These are phyloP conservation scores for Tolypocladium guangdongense DNA, from an alignment of 2,329 filamentous ascomycete genomes.

Conservation along the genomic window DNA sequence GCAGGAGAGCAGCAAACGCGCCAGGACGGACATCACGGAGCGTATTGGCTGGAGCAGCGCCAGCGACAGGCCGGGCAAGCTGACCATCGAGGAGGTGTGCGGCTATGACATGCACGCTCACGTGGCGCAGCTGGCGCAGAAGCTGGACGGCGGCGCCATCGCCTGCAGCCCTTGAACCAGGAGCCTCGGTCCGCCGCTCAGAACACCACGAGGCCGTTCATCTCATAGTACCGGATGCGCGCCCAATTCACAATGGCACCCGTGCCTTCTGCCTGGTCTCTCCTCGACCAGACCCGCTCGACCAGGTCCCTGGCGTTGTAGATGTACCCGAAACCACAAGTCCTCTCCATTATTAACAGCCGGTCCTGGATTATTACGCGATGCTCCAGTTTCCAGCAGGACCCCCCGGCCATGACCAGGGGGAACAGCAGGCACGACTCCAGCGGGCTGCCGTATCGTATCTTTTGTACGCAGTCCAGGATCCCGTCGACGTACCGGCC, in stretches of 20 bases:
- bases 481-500: slow-evolving; percentile 21
- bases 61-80: slow-evolving; percentile 41
- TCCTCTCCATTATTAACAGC: slow-evolving; percentile 32
- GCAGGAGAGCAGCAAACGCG: slow-evolving; percentile 38
- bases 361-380: slow-evolving; percentile 27
- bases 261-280: slow-evolving; percentile 16
- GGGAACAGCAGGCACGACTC: slow-evolving; percentile 30
- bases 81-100: slow-evolving; percentile 56
- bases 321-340: slow-evolving; percentile 30
- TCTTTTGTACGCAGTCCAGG: slow-evolving; percentile 23
- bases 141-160: neutral
- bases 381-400: slow-evolving; percentile 23
- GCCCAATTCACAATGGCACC: slow-evolving; percentile 22
- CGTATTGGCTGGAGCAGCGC: slow-evolving; percentile 10
- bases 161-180: neutral
- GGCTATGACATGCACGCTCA: slow-evolving; percentile 28
- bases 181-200: slow-evolving; percentile 4
- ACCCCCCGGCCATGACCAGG: slow-evolving; percentile 29
- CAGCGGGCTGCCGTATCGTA: slow-evolving; percentile 29
- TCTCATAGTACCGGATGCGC: slow-evolving; percentile 23
- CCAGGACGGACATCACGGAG: slow-evolving; percentile 41
- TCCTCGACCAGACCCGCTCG: slow-evolving; percentile 25
- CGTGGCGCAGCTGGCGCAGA: slow-evolving; percentile 7
- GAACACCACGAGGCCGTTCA: slow-evolving; percentile 23
- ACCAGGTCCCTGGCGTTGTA: slow-evolving; percentile 27